Evolutionary conservation across 108 stramenopile genomes (phyloP).

Genomic region (Cyclotella atomus): DNA sequence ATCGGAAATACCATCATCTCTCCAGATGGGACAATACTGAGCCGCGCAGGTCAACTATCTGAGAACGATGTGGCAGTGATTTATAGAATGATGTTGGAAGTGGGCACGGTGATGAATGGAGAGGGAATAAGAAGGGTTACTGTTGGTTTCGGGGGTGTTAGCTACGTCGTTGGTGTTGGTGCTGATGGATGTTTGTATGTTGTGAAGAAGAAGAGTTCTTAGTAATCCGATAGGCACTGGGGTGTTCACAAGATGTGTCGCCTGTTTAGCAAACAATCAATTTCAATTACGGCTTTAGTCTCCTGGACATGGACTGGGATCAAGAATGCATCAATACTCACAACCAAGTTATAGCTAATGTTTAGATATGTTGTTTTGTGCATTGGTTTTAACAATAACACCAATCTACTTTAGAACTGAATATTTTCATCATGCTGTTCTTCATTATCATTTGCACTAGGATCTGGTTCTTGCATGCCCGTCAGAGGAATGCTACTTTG

Average conservation of each 20-base stretch:
- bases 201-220: slow-evolving; percentile 51
- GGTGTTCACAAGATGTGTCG: no score
- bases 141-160: slow-evolving; percentile 43
- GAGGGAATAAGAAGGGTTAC: slow-evolving; percentile 47
- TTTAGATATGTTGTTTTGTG: no score
- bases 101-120: slow-evolving; percentile 36
- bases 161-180: slow-evolving; percentile 37
- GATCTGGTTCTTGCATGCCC: not conserved
- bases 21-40: slow-evolving; percentile 36
- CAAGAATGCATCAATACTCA: no score
- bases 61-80: slow-evolving; percentile 33
- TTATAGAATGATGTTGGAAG: slow-evolving; percentile 49
- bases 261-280: no score
- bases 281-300: no score
- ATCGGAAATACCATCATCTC: slow-evolving; percentile 41
- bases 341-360: no score
- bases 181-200: slow-evolving; percentile 47
- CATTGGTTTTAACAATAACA: no score
- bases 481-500: slow-evolving; percentile 3
- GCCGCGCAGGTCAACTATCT: slow-evolving; percentile 26
- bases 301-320: no score
- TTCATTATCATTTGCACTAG: not conserved
- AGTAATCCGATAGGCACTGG: no score
- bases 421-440: not conserved
- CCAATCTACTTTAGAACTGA: no score